Evolutionary conservation across 768 basidiomycete genomes (phyloP).

Genomic region (Naganishia antarctica): DNA sequence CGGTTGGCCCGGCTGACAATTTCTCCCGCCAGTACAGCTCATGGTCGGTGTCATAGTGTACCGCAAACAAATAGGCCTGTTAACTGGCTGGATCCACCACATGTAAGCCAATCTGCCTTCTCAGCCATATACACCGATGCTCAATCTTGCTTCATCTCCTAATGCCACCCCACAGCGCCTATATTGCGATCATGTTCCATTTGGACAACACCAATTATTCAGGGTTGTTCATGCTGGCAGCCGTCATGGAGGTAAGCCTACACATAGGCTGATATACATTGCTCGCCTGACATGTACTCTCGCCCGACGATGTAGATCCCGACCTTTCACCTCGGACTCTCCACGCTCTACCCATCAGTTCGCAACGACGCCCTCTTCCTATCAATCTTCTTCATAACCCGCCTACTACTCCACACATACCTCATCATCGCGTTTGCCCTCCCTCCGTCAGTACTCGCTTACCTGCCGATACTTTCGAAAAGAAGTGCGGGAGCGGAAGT

Average conservation of each 20-base stretch:
- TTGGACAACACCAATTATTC: constrained; percentile 50
- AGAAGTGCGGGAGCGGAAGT: constrained; percentile 17
- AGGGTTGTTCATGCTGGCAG: constrained; percentile 53
- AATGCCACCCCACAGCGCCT: constrained; percentile 36
- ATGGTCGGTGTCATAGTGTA: constrained; percentile 54
- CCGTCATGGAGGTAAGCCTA: constrained; percentile 54
- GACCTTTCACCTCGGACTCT: constrained; percentile 56
- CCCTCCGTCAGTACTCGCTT: constrained; percentile 30
- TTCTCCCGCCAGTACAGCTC: constrained; percentile 48
- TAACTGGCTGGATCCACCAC: constrained; percentile 61
- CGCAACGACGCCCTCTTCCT: constrained; percentile 58
- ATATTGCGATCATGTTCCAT: constrained; percentile 52
- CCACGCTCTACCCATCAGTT: constrained; percentile 52
- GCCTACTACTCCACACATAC: constrained; percentile 54
- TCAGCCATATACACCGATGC: too few species aligned
- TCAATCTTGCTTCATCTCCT: too few species aligned
- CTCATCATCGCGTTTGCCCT: constrained; percentile 43
- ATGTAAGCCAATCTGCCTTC: constrained; percentile 38
- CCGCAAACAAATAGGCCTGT: constrained; percentile 53
- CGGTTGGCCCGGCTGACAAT: background rate
- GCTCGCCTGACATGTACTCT: background rate
- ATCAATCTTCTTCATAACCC: constrained; percentile 55
- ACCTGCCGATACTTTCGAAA: too few species aligned
- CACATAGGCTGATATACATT: background rate
- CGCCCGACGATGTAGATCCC: constrained; percentile 48